Evolutionary conservation across 805 yeast species (phyloP).

Genomic region (Phaffomyces antillensis): DNA sequence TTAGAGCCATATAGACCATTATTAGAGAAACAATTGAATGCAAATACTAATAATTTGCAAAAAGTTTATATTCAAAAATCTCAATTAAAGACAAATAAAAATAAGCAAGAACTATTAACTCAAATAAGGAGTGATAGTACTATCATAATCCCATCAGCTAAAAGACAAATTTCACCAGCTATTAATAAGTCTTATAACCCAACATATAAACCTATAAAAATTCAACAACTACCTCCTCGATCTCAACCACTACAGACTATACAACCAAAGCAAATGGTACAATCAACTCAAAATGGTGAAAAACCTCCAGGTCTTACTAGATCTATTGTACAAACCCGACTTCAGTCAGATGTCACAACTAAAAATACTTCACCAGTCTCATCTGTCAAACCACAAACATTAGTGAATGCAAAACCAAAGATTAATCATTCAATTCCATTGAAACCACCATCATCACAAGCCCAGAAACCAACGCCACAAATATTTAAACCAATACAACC

Average conservation of each 20-base stretch:
- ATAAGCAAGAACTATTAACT: slow-evolving; percentile 18
- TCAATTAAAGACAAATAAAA: slow-evolving; percentile 9
- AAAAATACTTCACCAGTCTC: background rate
- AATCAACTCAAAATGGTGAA: background rate
- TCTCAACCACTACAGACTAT: background rate
- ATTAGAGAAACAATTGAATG: slow-evolving; percentile 21
- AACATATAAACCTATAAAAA: background rate
- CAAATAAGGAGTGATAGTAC: slow-evolving; percentile 20
- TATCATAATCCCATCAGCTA: slow-evolving; percentile 1
- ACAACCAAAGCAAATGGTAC: background rate
- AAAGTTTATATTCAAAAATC: slow-evolving; percentile 18
- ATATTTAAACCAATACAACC: background rate
- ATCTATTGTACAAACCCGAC: no score
- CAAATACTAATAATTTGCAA: slow-evolving; percentile 11
- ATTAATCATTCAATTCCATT: no score
- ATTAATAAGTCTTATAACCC: slow-evolving; percentile 3
- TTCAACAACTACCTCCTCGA: background rate
- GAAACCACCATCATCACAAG: background rate
- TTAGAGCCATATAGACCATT: slow-evolving; percentile 55
- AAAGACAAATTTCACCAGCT: background rate
- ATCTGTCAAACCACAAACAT: background rate
- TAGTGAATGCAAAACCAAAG: no score
- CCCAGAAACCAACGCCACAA: background rate
- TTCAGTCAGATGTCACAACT: no score
- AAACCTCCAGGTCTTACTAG: background rate